Evolutionary conservation across 148 eudicot genomes (phyloP).

Genomic region (Linanthus parryae): DNA sequence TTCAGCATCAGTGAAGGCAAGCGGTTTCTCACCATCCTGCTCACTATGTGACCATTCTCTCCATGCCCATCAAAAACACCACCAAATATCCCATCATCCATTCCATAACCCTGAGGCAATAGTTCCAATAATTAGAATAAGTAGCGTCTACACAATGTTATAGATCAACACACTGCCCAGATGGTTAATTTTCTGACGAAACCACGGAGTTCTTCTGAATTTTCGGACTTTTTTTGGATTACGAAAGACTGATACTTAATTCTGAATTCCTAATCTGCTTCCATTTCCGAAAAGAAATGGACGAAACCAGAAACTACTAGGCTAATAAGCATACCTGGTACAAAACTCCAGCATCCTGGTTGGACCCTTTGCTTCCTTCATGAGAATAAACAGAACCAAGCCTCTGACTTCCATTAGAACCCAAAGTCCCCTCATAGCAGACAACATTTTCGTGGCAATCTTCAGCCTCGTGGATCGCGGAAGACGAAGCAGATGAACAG

Average conservation of each 20-base stretch:
- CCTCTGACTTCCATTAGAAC: conserved; percentile 11
- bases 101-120: conserved; percentile 60
- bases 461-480: conserved; percentile 36
- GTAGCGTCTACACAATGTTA: too few species aligned
- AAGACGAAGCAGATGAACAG: conserved; percentile 39
- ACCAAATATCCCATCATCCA: conserved; percentile 45
- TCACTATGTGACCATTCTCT: conserved; percentile 58
- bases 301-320: too few species aligned
- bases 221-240: too few species aligned
- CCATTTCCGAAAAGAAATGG: too few species aligned
- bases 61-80: conserved; percentile 94
- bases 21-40: conserved; percentile 56
- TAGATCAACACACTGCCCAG: too few species aligned
- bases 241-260: too few species aligned
- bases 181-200: too few species aligned
- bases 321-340: conserved; percentile 51
- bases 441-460: conserved; percentile 50
- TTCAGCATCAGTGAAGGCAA: conserved; percentile 48
- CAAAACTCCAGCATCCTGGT: conserved; percentile 81
- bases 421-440: conserved; percentile 9
- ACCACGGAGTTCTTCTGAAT: too few species aligned
- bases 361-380: conserved; percentile 55
- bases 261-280: too few species aligned
- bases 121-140: neutral
- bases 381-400: conserved; percentile 47